These are phyloP conservation scores for Lactuca saligna DNA, from an alignment of 129 eudicot species.

Conservation along the genomic window DNA sequence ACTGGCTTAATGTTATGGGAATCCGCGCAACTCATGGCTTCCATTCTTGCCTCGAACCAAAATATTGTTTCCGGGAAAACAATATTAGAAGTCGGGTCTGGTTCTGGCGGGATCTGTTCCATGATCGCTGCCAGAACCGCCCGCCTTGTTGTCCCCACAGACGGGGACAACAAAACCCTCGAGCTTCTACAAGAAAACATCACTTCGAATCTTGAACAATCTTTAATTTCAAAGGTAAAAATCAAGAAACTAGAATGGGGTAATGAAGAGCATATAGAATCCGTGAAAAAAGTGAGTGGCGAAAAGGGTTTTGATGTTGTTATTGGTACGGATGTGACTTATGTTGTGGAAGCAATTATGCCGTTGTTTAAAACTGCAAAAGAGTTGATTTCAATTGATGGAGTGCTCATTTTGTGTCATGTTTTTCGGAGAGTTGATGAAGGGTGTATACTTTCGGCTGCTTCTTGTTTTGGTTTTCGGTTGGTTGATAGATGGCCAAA, in stretches of 20 bases:
- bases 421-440: conserved; percentile 84
- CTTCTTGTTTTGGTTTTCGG: conserved; percentile 62
- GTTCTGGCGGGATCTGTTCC: conserved; percentile 80
- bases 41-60: conserved; percentile 75
- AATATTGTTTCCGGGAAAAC: conserved; percentile 54
- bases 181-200: conserved; percentile 60
- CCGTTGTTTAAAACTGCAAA: conserved; percentile 82
- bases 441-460: conserved; percentile 70
- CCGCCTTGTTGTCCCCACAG: conserved; percentile 77
- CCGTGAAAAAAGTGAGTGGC: conserved; percentile 43
- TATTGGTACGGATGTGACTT: conserved; percentile 88
- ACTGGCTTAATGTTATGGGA: conserved; percentile 98
- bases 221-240: conserved; percentile 35
- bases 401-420: conserved; percentile 75
- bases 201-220: conserved; percentile 50
- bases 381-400: conserved; percentile 47
- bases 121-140: conserved; percentile 73
- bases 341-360: conserved; percentile 61
- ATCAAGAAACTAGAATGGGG: conserved; percentile 74
- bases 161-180: conserved; percentile 70
- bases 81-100: conserved; percentile 76
- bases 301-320: conserved; percentile 69
- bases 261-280: conserved; percentile 51
- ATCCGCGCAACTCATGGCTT: conserved; percentile 90
- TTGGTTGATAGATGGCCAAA: conserved; percentile 78